Base-by-base conservation (phyloP, 2,329 filamentous ascomycete genomes). In the Gliomastix tumulicola region DNA sequence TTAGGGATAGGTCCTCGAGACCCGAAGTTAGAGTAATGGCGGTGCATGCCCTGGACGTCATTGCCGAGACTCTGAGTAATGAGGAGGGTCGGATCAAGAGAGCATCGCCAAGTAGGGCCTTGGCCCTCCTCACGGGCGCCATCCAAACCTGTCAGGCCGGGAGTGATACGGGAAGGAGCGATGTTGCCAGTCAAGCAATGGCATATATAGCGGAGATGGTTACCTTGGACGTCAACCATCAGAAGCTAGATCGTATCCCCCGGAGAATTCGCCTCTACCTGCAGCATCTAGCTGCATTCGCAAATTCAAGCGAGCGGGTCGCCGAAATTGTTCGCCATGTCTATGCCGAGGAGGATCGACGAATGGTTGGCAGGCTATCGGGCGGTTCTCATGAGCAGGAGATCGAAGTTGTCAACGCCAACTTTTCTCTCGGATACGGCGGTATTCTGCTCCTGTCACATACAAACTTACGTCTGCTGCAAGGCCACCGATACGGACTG, bases 371-470 rank as follows among this genome's bases (percentile, higher is more conserved):
- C 44, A 79, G 83, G 37, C 86, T 88, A 3, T 73, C 86, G 45
- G 85, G 89, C 60, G 87, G 92, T 44, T 78, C 82, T 43, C 88
- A 96, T 42, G 87, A 94, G 41, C 88, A 88, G 41, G 92, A 98
- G 65, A 72, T 83, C 17, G 92, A 97, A 63, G 95, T 98, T 55
- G 92, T 98, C 57, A 97, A 98, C 53, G 89, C 92, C 32, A 84
- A 92, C 56, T 98, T 98, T 68, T 98, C 92, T 16, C 76, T 98
- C 18, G 92, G 89, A 32, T 98, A 98, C 54, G 92, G 92, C 58
- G 92, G 92, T 53, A 97, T 96, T 88, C 78, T 98, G 47, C 70
- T 98, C 43, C 76, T 98, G 17, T 96, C 88, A 6, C 92, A 97
- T 67, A 96, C 92, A 48, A 97, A 96, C 59, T 72, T 98, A 30